These are phyloP conservation scores for Aspergillus eucalypticola DNA, from an alignment of 2,329 filamentous ascomycete genomes.

Conservation along the genomic window DNA sequence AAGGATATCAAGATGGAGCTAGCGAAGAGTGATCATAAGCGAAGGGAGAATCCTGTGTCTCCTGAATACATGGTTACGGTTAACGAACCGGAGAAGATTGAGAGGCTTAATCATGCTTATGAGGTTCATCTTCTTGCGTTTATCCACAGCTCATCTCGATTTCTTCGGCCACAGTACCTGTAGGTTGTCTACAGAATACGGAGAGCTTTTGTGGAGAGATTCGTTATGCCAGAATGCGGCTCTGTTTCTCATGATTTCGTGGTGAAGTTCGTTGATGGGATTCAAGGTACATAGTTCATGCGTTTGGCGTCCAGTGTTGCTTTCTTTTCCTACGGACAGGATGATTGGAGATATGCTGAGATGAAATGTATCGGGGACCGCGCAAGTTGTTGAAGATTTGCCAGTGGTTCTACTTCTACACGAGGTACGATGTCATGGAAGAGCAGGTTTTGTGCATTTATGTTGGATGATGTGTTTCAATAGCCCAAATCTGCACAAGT, in stretches of 20 bases:
- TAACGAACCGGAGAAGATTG: not conserved
- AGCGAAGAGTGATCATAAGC: not conserved
- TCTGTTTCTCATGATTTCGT: not conserved
- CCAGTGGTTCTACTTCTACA: too few species aligned
- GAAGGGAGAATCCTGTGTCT: not conserved
- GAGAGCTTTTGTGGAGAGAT: too few species aligned
- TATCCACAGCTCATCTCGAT: constrained; percentile 1
- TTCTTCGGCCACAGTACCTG: not conserved
- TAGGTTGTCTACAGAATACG: not conserved
- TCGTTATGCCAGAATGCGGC: not conserved
- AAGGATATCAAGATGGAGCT: constrained; percentile 12
- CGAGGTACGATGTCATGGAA: too few species aligned
- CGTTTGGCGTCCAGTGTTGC: not conserved
- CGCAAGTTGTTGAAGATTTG: too few species aligned
- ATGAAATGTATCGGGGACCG: too few species aligned
- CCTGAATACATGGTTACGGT: not conserved
- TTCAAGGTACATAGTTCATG: not conserved
- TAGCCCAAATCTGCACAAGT: too few species aligned
- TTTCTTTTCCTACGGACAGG: not conserved
- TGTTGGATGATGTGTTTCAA: too few species aligned
- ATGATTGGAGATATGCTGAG: too few species aligned
- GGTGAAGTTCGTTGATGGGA: not conserved
- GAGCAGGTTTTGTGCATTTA: too few species aligned
- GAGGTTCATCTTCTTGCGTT: constrained; percentile 3
- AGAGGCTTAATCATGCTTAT: constrained; percentile 2